A percentile compares a stretch with the other conserved stretches of the same genome.
Evolutionary conservation across 305 asterid genomes (phyloP).

Genomic region (Petunia hybrid): DNA sequence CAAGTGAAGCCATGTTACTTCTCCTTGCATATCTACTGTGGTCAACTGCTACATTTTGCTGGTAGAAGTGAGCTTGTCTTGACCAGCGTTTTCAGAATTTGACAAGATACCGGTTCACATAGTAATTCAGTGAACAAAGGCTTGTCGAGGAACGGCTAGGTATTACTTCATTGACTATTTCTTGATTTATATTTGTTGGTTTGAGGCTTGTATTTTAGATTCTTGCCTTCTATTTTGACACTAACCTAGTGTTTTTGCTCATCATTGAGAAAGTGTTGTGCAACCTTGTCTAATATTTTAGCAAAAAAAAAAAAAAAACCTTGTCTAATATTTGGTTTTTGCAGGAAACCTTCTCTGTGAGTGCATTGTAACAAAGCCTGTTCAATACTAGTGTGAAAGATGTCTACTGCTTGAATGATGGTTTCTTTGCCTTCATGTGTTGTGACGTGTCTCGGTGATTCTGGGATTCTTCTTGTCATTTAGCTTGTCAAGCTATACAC

Average conservation of each 20-base stretch:
- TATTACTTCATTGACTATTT: background rate
- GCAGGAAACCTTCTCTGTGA: background rate
- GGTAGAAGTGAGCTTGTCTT: background rate
- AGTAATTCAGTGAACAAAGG: background rate
- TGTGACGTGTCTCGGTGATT: background rate
- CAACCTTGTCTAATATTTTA: background rate
- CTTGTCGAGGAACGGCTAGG: background rate
- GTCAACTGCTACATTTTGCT: background rate
- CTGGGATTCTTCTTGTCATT: conserved; percentile 6
- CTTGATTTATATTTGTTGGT: background rate
- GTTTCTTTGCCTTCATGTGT: background rate
- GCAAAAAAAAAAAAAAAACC: background rate
- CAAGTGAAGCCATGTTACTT: background rate
- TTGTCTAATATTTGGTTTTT: background rate
- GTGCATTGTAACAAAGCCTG: background rate
- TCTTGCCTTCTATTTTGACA: background rate
- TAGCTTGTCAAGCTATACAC: background rate
- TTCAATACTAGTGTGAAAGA: conserved; percentile 19
- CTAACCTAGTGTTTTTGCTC: background rate
- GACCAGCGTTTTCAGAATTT: background rate
- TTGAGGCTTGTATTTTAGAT: conserved; percentile 8
- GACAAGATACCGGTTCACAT: background rate
- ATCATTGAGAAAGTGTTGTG: background rate
- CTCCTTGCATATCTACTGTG: background rate
- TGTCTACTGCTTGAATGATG: conserved; percentile 7